phyloP scores from a whole-genome alignment of 768 basidiomycete genomes.

The Crepidotus variabilis region DNA sequence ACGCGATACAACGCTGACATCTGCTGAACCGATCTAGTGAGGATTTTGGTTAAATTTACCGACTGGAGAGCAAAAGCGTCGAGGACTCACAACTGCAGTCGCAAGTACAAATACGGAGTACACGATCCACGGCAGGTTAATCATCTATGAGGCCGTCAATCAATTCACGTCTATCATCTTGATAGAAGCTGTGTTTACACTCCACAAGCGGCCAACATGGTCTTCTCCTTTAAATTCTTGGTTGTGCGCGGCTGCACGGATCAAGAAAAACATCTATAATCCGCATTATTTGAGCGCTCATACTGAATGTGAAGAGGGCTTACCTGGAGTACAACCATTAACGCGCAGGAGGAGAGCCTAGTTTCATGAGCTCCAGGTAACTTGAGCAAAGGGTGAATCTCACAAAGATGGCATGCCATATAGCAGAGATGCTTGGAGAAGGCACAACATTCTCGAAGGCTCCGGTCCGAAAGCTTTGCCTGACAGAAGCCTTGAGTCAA shows the following conservation, averaged over 20 bases:
- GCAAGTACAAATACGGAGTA: slow-evolving; percentile 33
- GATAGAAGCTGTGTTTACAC: background rate
- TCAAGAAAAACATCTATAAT: slow-evolving; percentile 41
- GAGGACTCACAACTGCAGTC: slow-evolving; percentile 35
- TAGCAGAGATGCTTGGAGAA: slow-evolving; percentile 43
- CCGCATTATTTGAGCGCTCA: background rate
- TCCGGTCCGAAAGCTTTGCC: slow-evolving; percentile 42
- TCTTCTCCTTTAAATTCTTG: background rate
- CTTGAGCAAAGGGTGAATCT: slow-evolving; percentile 9
- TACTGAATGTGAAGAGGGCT: background rate
- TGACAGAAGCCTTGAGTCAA: slow-evolving; percentile 17
- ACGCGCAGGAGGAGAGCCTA: slow-evolving; percentile 38
- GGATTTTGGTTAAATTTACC: background rate
- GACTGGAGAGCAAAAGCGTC: background rate
- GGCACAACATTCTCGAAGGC: slow-evolving; percentile 37
- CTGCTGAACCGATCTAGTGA: slow-evolving; percentile 32
- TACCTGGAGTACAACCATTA: slow-evolving; percentile 42
- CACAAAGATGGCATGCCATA: slow-evolving; percentile 48
- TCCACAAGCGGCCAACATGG: background rate
- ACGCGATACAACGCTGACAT: slow-evolving; percentile 36
- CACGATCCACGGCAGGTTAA: slow-evolving; percentile 37
- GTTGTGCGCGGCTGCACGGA: slow-evolving; percentile 24
- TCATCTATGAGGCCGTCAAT: slow-evolving; percentile 26
- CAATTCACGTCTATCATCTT: background rate
- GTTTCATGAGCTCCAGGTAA: background rate